Evolutionary conservation across 352 stramenopile species (phyloP).

Genomic region (Globisporangium perplexum): DNA sequence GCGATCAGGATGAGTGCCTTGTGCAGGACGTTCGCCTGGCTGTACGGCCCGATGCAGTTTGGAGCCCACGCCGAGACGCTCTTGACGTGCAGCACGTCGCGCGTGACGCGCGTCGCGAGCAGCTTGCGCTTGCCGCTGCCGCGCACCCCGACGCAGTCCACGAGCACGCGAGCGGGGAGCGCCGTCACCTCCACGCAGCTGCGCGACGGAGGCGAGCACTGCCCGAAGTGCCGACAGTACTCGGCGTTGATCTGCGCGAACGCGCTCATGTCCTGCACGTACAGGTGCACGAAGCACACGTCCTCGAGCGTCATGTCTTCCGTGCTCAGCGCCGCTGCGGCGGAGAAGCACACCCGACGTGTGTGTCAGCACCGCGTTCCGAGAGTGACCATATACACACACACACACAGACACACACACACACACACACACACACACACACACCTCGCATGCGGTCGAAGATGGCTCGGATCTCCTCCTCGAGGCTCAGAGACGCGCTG

Average conservation of each 20-base stretch:
- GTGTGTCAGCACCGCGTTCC: neutral
- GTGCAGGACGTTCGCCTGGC: constrained; percentile 94
- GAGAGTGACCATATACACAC: no score
- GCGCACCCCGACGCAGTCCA: constrained; percentile 89
- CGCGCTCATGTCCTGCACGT: constrained; percentile 92
- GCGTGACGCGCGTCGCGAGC: constrained; percentile 42
- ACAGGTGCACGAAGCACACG: constrained; percentile 96
- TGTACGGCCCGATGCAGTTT: constrained; percentile 98
- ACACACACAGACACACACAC: no score
- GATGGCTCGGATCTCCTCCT: constrained; percentile 61
- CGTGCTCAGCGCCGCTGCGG: constrained; percentile 17
- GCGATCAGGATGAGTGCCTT: constrained; percentile 91
- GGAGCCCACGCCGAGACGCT: constrained; percentile 97
- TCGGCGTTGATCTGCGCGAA: constrained; percentile 93
- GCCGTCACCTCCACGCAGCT: constrained; percentile 84
- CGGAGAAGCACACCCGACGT: neutral
- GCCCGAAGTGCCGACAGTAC: constrained; percentile 91
- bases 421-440: neutral
- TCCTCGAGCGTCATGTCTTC: constrained; percentile 76
- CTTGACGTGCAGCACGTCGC: constrained; percentile 94
- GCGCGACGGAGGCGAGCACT: constrained; percentile 72
- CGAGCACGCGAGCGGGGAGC: constrained; percentile 65
- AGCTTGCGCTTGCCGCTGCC: constrained; percentile 62
- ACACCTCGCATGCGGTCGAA: constrained; percentile 32
- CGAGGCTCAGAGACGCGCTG: constrained; percentile 30